Conservation (phyloP, 164 flowering plant species). For the Umbellularia californica region DNA sequence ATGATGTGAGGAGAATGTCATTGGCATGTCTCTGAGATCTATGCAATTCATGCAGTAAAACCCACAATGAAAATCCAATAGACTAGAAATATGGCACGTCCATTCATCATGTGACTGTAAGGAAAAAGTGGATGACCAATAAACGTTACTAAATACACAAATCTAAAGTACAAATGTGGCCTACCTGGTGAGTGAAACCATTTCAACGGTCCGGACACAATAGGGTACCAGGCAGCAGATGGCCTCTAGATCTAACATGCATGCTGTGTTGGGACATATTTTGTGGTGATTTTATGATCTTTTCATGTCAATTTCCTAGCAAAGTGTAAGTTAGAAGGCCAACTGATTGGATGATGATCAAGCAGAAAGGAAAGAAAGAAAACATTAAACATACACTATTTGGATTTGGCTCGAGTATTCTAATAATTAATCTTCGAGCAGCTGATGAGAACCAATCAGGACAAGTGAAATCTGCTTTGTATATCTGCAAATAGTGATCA, state of each 20-base stretch:
- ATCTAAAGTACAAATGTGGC: not conserved
- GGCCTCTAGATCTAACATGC: too few species aligned
- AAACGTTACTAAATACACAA: not conserved
- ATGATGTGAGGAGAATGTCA: too few species aligned
- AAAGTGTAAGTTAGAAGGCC: too few species aligned
- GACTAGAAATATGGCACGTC: not conserved
- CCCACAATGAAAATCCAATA: not conserved
- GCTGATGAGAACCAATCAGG: conserved; percentile 17
- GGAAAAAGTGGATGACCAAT: too few species aligned
- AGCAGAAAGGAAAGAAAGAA: not conserved
- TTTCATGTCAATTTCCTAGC: too few species aligned
- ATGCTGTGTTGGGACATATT: too few species aligned
- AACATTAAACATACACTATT: conserved; percentile 4
- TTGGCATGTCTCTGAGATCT: too few species aligned
- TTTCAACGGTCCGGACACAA: too few species aligned
- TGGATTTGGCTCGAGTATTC: conserved; percentile 17
- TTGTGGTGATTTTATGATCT: too few species aligned
- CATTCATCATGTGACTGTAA: not conserved
- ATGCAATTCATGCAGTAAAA: not conserved
- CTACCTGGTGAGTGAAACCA: not conserved
- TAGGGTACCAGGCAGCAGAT: too few species aligned
- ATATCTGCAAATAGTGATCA: conserved; percentile 6
- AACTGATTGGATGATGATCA: not conserved
- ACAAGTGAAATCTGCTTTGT: conserved; percentile 18
- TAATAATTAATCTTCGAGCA: conserved; percentile 9